These are phyloP conservation scores for Mycena chlorophos DNA, from an alignment of 768 basidiomycete genomes.

Conservation along the genomic window DNA sequence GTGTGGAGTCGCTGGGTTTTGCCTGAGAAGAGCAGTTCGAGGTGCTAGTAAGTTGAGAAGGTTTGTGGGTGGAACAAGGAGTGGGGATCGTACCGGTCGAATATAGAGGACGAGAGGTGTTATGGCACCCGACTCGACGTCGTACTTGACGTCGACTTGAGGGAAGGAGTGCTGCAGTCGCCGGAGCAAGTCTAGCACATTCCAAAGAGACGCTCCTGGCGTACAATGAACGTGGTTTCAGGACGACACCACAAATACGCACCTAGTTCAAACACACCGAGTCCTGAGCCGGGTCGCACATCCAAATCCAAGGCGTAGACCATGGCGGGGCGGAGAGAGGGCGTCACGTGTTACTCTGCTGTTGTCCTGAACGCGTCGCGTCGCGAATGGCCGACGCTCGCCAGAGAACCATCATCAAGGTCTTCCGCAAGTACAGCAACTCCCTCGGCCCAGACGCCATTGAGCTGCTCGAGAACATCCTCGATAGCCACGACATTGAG, in stretches of 20 bases:
- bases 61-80: not conserved
- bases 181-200: constrained; percentile 66
- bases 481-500: constrained; percentile 68
- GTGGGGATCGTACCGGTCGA: constrained; percentile 43
- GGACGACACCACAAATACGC: constrained; percentile 7
- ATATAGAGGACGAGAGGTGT: constrained; percentile 79
- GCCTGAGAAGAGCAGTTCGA: constrained; percentile 84
- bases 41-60: constrained; percentile 37
- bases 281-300: constrained; percentile 69
- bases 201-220: constrained; percentile 77
- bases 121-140: constrained; percentile 65
- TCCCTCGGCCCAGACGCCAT: constrained; percentile 80
- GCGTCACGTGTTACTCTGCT: not conserved
- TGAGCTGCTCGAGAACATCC: constrained; percentile 67
- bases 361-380: constrained; percentile 7
- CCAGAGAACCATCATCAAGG: constrained; percentile 57
- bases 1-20: constrained; percentile 78
- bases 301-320: constrained; percentile 73
- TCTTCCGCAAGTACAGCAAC: constrained; percentile 86
- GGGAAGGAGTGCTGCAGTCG: constrained; percentile 69
- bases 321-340: constrained; percentile 36
- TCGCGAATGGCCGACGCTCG: constrained; percentile 45
- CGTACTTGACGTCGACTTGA: constrained; percentile 82
- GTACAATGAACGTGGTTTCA: constrained; percentile 1
- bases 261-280: constrained; percentile 82